These are phyloP conservation scores for Cryptosporidium ubiquitum DNA, from an alignment of 169 alveolate species.

Conservation along the genomic window DNA sequence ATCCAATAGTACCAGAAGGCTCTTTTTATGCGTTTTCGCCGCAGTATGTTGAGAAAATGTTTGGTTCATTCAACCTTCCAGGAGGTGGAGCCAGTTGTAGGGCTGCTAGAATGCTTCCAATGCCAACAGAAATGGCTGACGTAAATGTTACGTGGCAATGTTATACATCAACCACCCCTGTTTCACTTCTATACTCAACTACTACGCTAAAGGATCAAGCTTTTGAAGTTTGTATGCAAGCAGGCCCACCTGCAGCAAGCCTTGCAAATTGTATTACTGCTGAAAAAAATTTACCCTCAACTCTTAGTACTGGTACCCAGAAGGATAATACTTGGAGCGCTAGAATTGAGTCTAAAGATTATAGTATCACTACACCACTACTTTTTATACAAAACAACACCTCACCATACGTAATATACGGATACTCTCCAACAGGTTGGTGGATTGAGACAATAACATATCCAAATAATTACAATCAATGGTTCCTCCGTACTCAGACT, in stretches of 20 bases:
- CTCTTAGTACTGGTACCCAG: slow-evolving; percentile 1
- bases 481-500: slow-evolving; percentile 67
- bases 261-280: slow-evolving; percentile 37
- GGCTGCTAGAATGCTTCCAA: slow-evolving; percentile 68
- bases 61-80: slow-evolving; percentile 36
- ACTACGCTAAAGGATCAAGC: slow-evolving; percentile 66
- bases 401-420: slow-evolving; percentile 48
- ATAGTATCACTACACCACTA: slow-evolving; percentile 22
- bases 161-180: slow-evolving; percentile 60
- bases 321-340: slow-evolving; percentile 24
- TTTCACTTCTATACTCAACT: slow-evolving; percentile 40
- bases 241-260: neutral
- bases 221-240: slow-evolving; percentile 42
- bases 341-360: slow-evolving; percentile 15
- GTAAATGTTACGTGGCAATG: slow-evolving; percentile 55
- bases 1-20: slow-evolving; percentile 36
- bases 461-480: slow-evolving; percentile 66
- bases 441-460: slow-evolving; percentile 61
- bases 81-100: slow-evolving; percentile 73
- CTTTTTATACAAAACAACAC: slow-evolving; percentile 67
- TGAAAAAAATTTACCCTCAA: slow-evolving; percentile 30
- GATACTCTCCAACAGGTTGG: slow-evolving; percentile 70
- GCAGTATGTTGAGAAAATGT: slow-evolving; percentile 53
- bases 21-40: slow-evolving; percentile 71
- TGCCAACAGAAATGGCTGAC: slow-evolving; percentile 62